These are phyloP conservation scores for Suhomyces taliae DNA, from an alignment of 1,139 yeast species.

Conservation along the genomic window DNA sequence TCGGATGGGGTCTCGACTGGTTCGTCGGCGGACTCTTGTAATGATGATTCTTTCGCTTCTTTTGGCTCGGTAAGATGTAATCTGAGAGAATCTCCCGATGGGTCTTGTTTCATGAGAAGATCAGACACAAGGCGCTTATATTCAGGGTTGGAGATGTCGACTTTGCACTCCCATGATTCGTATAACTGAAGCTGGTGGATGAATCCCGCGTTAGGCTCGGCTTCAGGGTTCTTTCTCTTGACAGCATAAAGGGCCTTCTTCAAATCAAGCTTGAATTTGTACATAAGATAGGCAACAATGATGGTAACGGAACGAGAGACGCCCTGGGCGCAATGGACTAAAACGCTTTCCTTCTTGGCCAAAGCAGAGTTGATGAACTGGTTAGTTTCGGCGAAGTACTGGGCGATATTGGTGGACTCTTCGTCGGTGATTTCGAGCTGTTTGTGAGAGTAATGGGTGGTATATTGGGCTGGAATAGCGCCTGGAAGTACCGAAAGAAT, in stretches of 20 bases:
- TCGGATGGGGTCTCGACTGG: slow-evolving; percentile 1
- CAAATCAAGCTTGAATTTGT: slow-evolving; percentile 57
- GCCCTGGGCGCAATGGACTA: slow-evolving; percentile 85
- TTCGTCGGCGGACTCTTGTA: slow-evolving; percentile 15
- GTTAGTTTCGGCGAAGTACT: slow-evolving; percentile 59
- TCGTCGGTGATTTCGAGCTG: slow-evolving; percentile 75
- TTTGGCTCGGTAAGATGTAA: neutral
- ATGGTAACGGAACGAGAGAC: slow-evolving; percentile 77
- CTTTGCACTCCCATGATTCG: slow-evolving; percentile 33
- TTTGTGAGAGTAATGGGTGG: slow-evolving; percentile 50
- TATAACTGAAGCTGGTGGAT: slow-evolving; percentile 67
- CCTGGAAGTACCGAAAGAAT: slow-evolving; percentile 70
- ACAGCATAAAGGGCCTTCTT: slow-evolving; percentile 73
- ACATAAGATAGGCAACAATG: slow-evolving; percentile 77
- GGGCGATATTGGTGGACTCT: slow-evolving; percentile 59
- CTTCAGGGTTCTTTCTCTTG: slow-evolving; percentile 54
- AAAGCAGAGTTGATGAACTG: slow-evolving; percentile 68
- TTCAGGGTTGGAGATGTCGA: slow-evolving; percentile 22
- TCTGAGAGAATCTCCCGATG: slow-evolving; percentile 23
- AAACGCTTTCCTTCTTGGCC: slow-evolving; percentile 30
- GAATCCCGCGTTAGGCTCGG: slow-evolving; percentile 80
- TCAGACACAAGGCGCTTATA: slow-evolving; percentile 32
- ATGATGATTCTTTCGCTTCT: neutral
- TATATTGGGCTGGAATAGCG: slow-evolving; percentile 52
- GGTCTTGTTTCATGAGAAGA: slow-evolving; percentile 27